Base-by-base conservation (phyloP, 164 flowering plant genomes). In the Nymphaea colorata region DNA sequence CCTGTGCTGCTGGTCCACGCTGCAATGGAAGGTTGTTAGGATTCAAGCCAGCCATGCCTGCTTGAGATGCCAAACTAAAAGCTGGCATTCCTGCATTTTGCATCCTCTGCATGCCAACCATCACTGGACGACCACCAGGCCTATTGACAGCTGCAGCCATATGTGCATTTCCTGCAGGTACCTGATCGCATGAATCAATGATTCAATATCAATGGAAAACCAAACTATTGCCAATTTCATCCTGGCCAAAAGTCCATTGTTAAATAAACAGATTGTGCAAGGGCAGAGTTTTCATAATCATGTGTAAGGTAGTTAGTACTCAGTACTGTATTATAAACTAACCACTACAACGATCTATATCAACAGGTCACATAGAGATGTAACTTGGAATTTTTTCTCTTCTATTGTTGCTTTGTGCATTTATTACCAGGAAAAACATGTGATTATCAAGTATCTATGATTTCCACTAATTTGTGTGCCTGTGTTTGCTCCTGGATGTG, bases 31-130 rank as follows among this genome's bases (percentile, higher is more conserved):
- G 82, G 76, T 82, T 78, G 12, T 82, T 88, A 63, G 94, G 92
- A 81, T 89, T 88, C 81, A 94, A 82, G 69, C 89, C 91, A 76
- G 84, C 89, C 85, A 87, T 82, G 41, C 83, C 91, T 8, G 87
- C 86, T 80, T 94, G 98, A 64, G 93, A 79, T 62, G 91, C 78
- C n/a, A 91, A 81, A 78, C 83, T 88, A 74, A 88, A 94, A 66
- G 84, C 79, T 59, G 87, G 53, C 81, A 94, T 88, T 47, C 87
- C 89, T 59, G 81, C 87, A 78, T 81, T 84, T 69, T 77, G 89
- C 84, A 91, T 85, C 74, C 98, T 84, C 68, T 73, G 98, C 91
- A 91, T 86, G 72, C 84, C 84, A 17, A 80, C 83, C 78, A 86
- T 75, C 88, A 91, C 82, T 45, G 76, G 86, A 70, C 99, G 84